Evolutionary conservation across 345 rosid genomes (phyloP).

Genomic region (Syzygium grande): DNA sequence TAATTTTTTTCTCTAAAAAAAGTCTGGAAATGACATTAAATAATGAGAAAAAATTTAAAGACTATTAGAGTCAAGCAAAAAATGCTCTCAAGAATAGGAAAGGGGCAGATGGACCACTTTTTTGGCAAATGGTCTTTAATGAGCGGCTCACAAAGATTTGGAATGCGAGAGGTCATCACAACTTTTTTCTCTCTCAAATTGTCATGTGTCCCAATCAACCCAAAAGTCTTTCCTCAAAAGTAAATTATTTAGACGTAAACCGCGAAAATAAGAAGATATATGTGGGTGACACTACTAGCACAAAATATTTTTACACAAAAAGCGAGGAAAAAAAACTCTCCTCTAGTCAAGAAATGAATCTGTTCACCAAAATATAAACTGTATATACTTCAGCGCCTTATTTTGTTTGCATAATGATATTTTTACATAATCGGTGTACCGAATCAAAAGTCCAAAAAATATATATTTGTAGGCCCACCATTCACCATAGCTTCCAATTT

Average conservation of each 20-base stretch:
- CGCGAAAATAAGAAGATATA: neutral
- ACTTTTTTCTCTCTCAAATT: neutral
- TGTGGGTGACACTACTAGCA: neutral
- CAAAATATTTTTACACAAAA: neutral
- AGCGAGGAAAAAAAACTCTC: neutral
- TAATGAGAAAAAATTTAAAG: neutral
- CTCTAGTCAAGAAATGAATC: neutral
- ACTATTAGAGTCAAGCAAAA: neutral
- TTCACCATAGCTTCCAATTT: no score
- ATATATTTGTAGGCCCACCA: no score
- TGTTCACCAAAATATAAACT: neutral
- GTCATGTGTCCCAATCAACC: neutral
- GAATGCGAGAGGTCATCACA: neutral
- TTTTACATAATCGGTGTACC: no score
- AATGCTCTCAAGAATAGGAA: neutral
- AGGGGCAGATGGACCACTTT: neutral
- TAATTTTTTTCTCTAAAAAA: neutral
- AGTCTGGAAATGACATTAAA: neutral
- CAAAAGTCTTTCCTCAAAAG: neutral
- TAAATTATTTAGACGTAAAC: neutral
- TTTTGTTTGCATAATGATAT: no score
- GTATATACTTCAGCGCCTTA: no score
- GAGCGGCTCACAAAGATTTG: neutral
- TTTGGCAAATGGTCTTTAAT: neutral
- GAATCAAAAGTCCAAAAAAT: no score